Evolutionary conservation across 768 basidiomycete species (phyloP), one percentile per base, ranked within the genome.

Genomic region (Pleurotus djamor): DNA sequence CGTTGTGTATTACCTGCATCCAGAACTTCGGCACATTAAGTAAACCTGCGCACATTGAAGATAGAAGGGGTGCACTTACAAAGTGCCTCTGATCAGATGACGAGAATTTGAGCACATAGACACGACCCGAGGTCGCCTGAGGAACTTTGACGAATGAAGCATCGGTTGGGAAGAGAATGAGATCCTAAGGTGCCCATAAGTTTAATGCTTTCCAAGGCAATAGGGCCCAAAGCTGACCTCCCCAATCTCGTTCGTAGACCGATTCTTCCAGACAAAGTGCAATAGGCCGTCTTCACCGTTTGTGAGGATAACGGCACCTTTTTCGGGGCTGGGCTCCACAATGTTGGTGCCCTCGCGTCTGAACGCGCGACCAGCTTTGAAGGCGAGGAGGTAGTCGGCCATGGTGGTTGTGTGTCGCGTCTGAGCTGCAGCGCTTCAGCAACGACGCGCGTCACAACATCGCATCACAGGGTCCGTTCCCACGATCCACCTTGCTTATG

Each of bases 41-140:
- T 57, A 52, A 28, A 28, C 3, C 21, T 28, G 21, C 21, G 21
- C 21, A 28, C 3, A 28, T 28, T 28, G 1, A 28, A 28, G 21
- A 28, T 28, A 28, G 21, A 28, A 13, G 12, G 50, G 5, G 63
- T 62, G 36, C 13, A 33, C 86, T 72, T 67, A 96, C 94, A 71
- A 97, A 96, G 71, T 95, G 91, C 62, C 86, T 84, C 68, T 93
- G 91, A 69, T 93, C 83, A 12, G 94, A 96, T 17, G 91, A 94
- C 0, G 89, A 87, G 76, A 97, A 96, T 73, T 91, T 93, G 70
- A 96, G 87, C 62, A 96, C 91, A 65, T 91, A 93, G 4, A 89
- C 86, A 61, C 93, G 79, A 5, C 90, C 92, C 35, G 77, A 77
- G 8, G 67, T 52, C 5, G 88, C 82, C 66, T 92, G 84, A 1